Evolutionary conservation across 2,329 filamentous ascomycete species (phyloP).

Genomic region (Aspergillus neoniger): DNA sequence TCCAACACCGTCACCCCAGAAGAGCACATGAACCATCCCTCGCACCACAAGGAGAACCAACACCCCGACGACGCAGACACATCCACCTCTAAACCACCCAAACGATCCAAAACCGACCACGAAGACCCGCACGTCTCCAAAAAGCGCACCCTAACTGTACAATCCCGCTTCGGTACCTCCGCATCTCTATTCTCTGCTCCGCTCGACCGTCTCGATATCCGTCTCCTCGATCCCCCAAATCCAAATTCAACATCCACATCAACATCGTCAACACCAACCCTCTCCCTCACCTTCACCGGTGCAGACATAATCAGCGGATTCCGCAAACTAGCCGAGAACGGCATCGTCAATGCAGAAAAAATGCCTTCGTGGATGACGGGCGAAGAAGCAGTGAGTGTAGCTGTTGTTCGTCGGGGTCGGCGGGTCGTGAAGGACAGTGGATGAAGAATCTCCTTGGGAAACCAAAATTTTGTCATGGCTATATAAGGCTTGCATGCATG

Average conservation of each 20-base stretch:
- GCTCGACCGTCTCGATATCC: slow-evolving; percentile 53
- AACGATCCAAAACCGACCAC: background rate
- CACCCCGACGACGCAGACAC: slow-evolving; percentile 11
- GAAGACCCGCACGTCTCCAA: slow-evolving; percentile 49
- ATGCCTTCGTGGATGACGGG: slow-evolving; percentile 94
- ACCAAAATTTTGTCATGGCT: too few species aligned
- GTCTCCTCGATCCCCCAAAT: slow-evolving; percentile 47
- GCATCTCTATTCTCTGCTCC: slow-evolving; percentile 41
- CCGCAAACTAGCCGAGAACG: slow-evolving; percentile 73
- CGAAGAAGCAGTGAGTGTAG: slow-evolving; percentile 76
- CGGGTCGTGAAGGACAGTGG: slow-evolving; percentile 25
- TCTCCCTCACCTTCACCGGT: slow-evolving; percentile 68
- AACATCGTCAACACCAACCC: slow-evolving; percentile 22
- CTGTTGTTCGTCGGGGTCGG: slow-evolving; percentile 64
- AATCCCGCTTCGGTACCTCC: slow-evolving; percentile 69
- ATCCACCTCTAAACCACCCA: background rate
- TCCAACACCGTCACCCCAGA: slow-evolving; percentile 36
- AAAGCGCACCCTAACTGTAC: slow-evolving; percentile 62
- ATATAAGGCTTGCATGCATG: background rate
- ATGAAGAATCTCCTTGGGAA: slow-evolving; percentile 4
- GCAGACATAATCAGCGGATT: slow-evolving; percentile 79
- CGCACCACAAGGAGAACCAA: slow-evolving; percentile 17
- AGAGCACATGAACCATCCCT: slow-evolving; percentile 27
- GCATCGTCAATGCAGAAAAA: slow-evolving; percentile 68
- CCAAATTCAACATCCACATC: slow-evolving; percentile 8